Evolutionary conservation across 192 early-diverging fungal genomes (phyloP).

Genomic region (Dimargaris cristalligena): DNA sequence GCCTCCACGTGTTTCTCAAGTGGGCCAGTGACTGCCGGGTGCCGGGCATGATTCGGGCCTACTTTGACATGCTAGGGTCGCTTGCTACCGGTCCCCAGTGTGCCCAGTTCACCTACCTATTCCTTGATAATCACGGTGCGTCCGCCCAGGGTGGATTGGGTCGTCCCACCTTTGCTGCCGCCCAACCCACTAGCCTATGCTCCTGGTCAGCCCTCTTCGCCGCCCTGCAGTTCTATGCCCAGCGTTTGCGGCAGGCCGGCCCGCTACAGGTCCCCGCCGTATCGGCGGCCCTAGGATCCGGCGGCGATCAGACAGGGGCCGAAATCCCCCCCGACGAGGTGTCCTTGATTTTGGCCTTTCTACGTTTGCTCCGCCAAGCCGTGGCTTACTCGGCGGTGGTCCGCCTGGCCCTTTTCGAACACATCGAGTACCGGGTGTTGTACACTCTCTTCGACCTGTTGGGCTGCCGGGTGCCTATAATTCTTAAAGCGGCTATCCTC

Average conservation of each 20-base stretch:
- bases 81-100: slow-evolving; percentile 60
- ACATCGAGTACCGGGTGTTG: slow-evolving; percentile 44
- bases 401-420: slow-evolving; percentile 47
- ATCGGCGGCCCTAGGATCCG: neutral
- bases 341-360: slow-evolving; percentile 48
- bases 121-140: slow-evolving; percentile 25
- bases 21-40: slow-evolving; percentile 44
- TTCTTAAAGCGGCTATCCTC: slow-evolving; percentile 67
- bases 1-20: slow-evolving; percentile 40
- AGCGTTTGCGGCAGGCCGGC: slow-evolving; percentile 25
- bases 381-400: slow-evolving; percentile 59
- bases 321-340: slow-evolving; percentile 62
- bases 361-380: slow-evolving; percentile 58
- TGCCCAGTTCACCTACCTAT: slow-evolving; percentile 37
- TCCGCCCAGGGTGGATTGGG: slow-evolving; percentile 12
- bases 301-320: slow-evolving; percentile 14
- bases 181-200: slow-evolving; percentile 12
- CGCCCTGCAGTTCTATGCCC: slow-evolving; percentile 50
- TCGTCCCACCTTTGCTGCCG: slow-evolving; percentile 8
- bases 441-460: slow-evolving; percentile 63
- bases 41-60: slow-evolving; percentile 42
- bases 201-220: slow-evolving; percentile 34
- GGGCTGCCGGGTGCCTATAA: slow-evolving; percentile 54
- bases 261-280: neutral
- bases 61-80: slow-evolving; percentile 67